Conservation (phyloP, 1,284 basidiomycete species). For the Irpex sp. region DNA sequence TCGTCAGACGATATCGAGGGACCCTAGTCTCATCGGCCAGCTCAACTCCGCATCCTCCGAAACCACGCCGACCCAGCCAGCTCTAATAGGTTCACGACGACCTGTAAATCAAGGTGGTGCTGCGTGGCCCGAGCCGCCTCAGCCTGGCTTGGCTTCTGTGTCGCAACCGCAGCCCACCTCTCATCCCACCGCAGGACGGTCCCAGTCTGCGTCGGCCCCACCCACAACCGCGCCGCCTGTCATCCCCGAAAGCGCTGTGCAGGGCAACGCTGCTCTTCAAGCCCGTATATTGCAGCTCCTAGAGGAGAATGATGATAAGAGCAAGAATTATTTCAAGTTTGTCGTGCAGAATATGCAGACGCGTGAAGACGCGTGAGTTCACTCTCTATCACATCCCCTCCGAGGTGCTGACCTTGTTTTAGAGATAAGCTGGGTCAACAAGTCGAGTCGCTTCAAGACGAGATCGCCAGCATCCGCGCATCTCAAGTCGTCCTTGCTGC, state of each 20-base stretch:
- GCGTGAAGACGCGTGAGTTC: neutral
- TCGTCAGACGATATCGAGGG: neutral
- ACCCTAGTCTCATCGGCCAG: neutral
- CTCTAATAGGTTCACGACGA: neutral
- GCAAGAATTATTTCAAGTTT: neutral
- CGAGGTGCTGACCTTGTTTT: neutral
- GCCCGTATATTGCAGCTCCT: neutral
- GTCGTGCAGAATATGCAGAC: neutral
- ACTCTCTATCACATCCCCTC: neutral
- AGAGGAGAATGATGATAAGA: neutral
- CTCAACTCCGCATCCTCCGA: neutral
- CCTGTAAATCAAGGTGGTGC: neutral
- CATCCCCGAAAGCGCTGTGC: too few relatives aligned
- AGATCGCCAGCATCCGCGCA: neutral
- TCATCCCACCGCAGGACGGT: neutral
- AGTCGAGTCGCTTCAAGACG: neutral
- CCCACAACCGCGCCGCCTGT: neutral
- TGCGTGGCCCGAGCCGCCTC: neutral
- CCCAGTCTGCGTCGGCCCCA: neutral
- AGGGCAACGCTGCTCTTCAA: neutral
- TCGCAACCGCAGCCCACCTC: neutral
- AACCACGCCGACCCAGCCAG: neutral
- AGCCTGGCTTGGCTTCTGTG: neutral
- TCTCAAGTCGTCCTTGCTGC: neutral
- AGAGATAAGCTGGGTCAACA: neutral